Conservation (phyloP, 2,329 filamentous ascomycete species). For the Arthrobotrys sinensis region DNA sequence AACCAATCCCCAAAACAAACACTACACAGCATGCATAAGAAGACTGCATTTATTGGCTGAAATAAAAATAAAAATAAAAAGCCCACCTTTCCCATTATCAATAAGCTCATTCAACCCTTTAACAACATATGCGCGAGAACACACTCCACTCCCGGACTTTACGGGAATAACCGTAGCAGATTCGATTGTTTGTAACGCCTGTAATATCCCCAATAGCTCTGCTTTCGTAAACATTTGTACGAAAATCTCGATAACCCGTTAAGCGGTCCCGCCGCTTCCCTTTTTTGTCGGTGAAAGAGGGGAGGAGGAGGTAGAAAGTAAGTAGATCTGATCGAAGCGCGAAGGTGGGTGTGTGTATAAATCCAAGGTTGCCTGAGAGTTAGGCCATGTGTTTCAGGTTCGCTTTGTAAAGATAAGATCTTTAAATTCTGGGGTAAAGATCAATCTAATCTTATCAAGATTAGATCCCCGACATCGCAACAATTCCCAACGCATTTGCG, state of each 20-base stretch:
- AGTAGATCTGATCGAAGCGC: background rate
- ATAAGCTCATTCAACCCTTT: slow-evolving; percentile 34
- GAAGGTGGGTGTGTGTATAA: slow-evolving; percentile 5
- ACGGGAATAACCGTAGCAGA: slow-evolving; percentile 31
- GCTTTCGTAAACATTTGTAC: slow-evolving; percentile 45
- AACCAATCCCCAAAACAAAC: background rate
- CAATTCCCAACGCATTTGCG: slow-evolving; percentile 39
- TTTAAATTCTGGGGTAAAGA: slow-evolving; percentile 12
- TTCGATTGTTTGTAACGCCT: slow-evolving; percentile 23
- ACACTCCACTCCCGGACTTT: slow-evolving; percentile 46
- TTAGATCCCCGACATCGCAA: slow-evolving; percentile 52
- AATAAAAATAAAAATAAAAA: background rate
- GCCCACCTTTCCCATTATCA: slow-evolving; percentile 25
- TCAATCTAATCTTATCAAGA: slow-evolving; percentile 2
- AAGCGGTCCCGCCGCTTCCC: slow-evolving; percentile 1
- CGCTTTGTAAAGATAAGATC: background rate
- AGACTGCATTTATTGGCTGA: background rate
- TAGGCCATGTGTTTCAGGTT: background rate
- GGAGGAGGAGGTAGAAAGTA: background rate
- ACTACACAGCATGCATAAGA: background rate
- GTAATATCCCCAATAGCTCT: slow-evolving; percentile 37
- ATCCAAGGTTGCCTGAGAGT: background rate
- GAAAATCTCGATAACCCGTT: background rate
- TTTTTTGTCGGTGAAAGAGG: background rate
- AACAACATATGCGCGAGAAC: slow-evolving; percentile 18